Evolutionary conservation across 2,329 filamentous ascomycete genomes (phyloP), one percentile per base, ranked within the genome.

Genomic region (Chrysoporthe austroafricana): DNA sequence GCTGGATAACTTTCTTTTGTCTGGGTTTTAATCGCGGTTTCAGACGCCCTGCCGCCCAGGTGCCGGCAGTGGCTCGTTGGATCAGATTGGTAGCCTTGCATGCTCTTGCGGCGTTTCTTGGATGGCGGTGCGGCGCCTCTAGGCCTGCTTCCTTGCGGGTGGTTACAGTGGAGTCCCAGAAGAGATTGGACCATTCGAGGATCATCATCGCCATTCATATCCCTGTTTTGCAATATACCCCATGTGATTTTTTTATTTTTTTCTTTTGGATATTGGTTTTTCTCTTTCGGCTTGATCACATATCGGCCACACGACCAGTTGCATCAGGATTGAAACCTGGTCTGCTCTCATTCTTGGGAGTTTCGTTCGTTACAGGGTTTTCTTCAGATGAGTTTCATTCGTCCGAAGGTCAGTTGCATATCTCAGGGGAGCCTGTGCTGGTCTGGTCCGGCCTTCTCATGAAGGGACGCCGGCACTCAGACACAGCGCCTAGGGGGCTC

Each of bases 151-250:
- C 18, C 5, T 60, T 60, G 39, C 11, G 42, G 11, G n/a, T 60
- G 36, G 34, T 32, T 42, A 60, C 36, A 44, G 2, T 44, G 39
- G 57, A 43, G 39, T 46, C 58, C 52, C 52, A 36, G 52, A 48
- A 34, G 58, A 14, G 4, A 44, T 32, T n/a, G 39, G 36, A 39
- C 21, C 54, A 52, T 48, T 43, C 16, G 39, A 16, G 62, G 48
- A 50, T 44, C 36, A 42, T 46, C 54, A 43, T 34, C 50, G 44
- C 26, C 39, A 32, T 54, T 64, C 36, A 32, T 58, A 26, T 48
- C 21, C 48, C 50, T 57, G 52, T 43, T 46, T 48, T 59, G 63
- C 63, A 65, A 67, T 62, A 62, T 67, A 50, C 36, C 60, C 66
- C 66, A 42, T 50, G 63, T 66, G 42, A 2, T 21, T 26, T 42